Evolutionary conservation across 2,329 filamentous ascomycete species (phyloP), one percentile per base, ranked within the genome.

Genomic region (Diaporthe vaccinii): DNA sequence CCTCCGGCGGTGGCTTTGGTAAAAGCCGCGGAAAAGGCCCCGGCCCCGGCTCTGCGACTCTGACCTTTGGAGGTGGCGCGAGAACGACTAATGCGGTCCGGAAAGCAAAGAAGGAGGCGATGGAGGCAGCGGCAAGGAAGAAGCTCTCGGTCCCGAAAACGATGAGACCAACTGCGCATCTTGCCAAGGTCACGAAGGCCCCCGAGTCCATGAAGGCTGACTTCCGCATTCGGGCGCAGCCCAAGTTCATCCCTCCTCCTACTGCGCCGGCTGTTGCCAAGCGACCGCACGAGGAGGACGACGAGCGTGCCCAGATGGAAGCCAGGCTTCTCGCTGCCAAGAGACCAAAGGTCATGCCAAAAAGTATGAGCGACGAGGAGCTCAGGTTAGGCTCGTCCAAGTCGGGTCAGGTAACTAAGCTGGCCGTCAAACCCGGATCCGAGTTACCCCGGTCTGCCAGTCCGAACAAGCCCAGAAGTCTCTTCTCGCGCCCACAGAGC

Each of bases 141-240:
- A 84, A 84, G 44, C 83, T 91, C 46, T 62, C 71, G 3, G 36
- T 69, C 8, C 71, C 74, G 15, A 72, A 46, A n/a, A 25, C 55
- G 2, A 20, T 65, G 71, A 25, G 51, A 25, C 58, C 49, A 31
- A 51, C 46, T 34, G 31, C 34, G 6, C 31, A 65, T 55, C 49
- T 73, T 34, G 71, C 61, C 9, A 84, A 85, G 78, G 85, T 92
- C 58, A 82, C 75, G 28, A 84, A 83, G 61, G 89, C 91, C 0
- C 91, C 91, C 9, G 79, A 83, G 1, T 86, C 85, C 69, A 90
- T 92, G 89, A 79, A 90, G 8, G 84, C 87, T 67, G 89, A 91
- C 69, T 84, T 88, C 65, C 84, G 87, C 39, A 86, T 87, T 61
- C 85, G 86, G 17, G 79, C 80, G 14, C 83, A 86, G 72, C 76